These are phyloP conservation scores for Pleurotus djamor DNA, from an alignment of 768 basidiomycete species.

Conservation along the genomic window DNA sequence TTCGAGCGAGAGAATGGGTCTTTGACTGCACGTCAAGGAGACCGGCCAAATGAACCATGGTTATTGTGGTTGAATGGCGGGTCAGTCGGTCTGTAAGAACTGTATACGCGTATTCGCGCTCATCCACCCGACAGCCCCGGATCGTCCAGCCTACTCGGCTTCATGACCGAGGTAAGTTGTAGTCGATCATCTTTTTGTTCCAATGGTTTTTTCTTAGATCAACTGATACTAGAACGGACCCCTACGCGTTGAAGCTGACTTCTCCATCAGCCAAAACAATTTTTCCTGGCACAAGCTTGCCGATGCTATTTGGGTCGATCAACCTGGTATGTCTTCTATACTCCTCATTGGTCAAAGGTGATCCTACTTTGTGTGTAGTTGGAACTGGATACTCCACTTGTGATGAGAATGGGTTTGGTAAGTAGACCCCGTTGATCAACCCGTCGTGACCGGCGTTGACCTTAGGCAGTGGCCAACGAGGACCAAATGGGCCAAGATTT, in stretches of 20 bases:
- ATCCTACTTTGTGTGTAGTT: constrained; percentile 27
- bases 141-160: constrained; percentile 64
- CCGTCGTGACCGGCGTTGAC: neutral
- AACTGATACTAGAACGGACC: constrained; percentile 61
- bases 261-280: constrained; percentile 44
- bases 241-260: constrained; percentile 52
- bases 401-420: constrained; percentile 60
- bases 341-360: constrained; percentile 3
- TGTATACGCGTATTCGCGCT: neutral
- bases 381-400: constrained; percentile 63
- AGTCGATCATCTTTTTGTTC: neutral
- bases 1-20: constrained; percentile 59
- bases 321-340: constrained; percentile 37
- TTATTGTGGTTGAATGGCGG: constrained; percentile 76
- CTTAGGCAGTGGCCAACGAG: constrained; percentile 48
- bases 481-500: constrained; percentile 64
- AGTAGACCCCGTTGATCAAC: constrained; percentile 13
- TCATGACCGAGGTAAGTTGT: constrained; percentile 55
- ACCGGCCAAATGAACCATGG: constrained; percentile 52
- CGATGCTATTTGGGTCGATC: constrained; percentile 74
- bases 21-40: constrained; percentile 35
- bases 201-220: neutral
- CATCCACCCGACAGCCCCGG: constrained; percentile 47
- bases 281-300: constrained; percentile 59
- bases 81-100: constrained; percentile 27